Evolutionary conservation across 352 stramenopile species (phyloP).

Genomic region (Globisporangium abappressorium): DNA sequence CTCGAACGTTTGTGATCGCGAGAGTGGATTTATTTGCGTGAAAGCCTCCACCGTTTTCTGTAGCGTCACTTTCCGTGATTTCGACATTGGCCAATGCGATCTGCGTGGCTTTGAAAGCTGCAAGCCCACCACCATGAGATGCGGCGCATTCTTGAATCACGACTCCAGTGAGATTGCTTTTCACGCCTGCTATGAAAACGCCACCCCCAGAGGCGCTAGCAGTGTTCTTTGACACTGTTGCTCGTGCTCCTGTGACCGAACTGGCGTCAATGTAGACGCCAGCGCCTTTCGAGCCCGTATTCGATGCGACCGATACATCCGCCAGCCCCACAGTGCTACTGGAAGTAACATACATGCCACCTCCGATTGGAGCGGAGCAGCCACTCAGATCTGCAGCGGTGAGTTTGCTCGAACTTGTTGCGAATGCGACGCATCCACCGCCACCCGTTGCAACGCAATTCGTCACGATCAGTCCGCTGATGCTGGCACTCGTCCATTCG

Average conservation of each 20-base stretch:
- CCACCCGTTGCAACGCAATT: conserved; percentile 17
- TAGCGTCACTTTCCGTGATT: conserved; percentile 19
- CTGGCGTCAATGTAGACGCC: conserved; percentile 35
- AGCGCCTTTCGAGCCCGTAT: conserved; percentile 22
- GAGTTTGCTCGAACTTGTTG: conserved; percentile 11
- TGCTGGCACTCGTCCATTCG: conserved; percentile 17
- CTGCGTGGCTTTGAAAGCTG: neutral
- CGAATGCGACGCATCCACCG: conserved; percentile 32
- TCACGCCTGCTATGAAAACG: conserved; percentile 24
- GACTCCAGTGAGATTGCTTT: conserved; percentile 24
- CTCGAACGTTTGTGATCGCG: conserved; percentile 3
- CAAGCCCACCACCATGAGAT: conserved; percentile 25
- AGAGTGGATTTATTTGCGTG: conserved; percentile 13
- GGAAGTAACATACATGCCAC: conserved; percentile 20
- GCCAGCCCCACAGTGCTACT: conserved; percentile 23
- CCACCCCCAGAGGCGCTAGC: conserved; percentile 27
- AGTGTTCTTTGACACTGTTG: conserved; percentile 11
- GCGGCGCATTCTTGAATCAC: conserved; percentile 25
- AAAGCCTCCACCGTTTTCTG: conserved; percentile 28
- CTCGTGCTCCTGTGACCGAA: conserved; percentile 12
- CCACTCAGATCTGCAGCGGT: neutral
- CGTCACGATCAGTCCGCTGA: conserved; percentile 19
- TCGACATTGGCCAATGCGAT: conserved; percentile 16
- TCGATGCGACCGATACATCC: conserved; percentile 8
- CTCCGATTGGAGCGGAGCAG: conserved; percentile 26